phyloP scores from a whole-genome alignment of 768 basidiomycete genomes.

The Amanita pallidorosea region DNA sequence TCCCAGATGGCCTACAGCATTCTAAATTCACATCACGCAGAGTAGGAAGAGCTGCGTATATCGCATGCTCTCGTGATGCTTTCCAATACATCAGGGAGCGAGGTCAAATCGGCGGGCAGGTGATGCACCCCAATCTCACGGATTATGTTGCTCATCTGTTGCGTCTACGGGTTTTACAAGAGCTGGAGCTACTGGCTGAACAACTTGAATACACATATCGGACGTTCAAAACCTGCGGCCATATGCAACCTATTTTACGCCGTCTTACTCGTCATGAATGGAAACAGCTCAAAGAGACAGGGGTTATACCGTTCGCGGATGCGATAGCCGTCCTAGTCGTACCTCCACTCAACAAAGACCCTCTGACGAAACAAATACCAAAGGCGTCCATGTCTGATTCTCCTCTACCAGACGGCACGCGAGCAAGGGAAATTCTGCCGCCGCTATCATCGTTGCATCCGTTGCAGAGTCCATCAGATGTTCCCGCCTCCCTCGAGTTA shows the following conservation, averaged over 20 bases:
- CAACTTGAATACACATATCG: constrained; percentile 20
- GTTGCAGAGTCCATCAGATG: background rate
- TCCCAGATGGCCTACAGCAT: constrained; percentile 58
- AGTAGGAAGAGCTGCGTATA: constrained; percentile 36
- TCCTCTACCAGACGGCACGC: constrained; percentile 16
- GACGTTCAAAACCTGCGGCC: constrained; percentile 13
- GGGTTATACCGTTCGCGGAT: constrained; percentile 35
- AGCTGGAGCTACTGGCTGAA: constrained; percentile 50
- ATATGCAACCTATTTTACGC: constrained; percentile 31
- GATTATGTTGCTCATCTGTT: constrained; percentile 56
- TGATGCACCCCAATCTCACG: constrained; percentile 31
- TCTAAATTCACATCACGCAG: constrained; percentile 41
- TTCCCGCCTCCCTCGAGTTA: constrained; percentile 2
- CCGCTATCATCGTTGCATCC: constrained; percentile 22
- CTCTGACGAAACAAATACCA: constrained; percentile 32
- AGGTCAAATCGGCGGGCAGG: constrained; percentile 12
- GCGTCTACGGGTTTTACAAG: constrained; percentile 67
- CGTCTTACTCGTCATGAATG: constrained; percentile 58
- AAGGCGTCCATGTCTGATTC: constrained; percentile 24
- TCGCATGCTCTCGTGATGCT: constrained; percentile 49
- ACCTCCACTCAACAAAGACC: constrained; percentile 52
- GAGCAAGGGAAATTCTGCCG: constrained; percentile 11
- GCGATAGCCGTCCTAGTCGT: constrained; percentile 62
- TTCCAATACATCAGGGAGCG: constrained; percentile 26
- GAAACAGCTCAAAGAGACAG: constrained; percentile 32